Evolutionary conservation across 1,284 basidiomycete genomes (phyloP).

Genomic region (Trametes versicolor): DNA sequence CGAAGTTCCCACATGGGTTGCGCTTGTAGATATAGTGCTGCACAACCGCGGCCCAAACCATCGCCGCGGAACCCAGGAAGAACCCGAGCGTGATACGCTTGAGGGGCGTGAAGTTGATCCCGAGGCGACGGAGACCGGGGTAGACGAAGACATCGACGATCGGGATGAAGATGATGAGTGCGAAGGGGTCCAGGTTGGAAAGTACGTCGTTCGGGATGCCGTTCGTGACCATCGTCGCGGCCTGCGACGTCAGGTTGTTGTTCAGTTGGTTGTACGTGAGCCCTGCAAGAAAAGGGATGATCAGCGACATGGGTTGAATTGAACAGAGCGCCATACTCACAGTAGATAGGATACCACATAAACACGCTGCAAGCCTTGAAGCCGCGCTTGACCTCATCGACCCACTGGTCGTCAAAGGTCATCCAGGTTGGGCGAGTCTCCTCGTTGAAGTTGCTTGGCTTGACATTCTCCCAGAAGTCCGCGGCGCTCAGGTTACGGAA

Average conservation of each 20-base stretch:
- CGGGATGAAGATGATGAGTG: slow-evolving; percentile 80
- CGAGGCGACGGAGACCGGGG: slow-evolving; percentile 71
- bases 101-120: slow-evolving; percentile 77
- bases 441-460: slow-evolving; percentile 64
- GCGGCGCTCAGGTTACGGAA: slow-evolving; percentile 60
- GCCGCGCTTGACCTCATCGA: slow-evolving; percentile 85
- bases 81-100: slow-evolving; percentile 85
- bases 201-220: slow-evolving; percentile 86
- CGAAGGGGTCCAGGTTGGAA: slow-evolving; percentile 83
- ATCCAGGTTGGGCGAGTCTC: slow-evolving; percentile 69
- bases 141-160: slow-evolving; percentile 76
- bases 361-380: slow-evolving; percentile 90
- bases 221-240: slow-evolving; percentile 75
- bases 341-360: slow-evolving; percentile 78
- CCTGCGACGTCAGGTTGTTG: slow-evolving; percentile 85
- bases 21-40: slow-evolving; percentile 83
- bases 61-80: slow-evolving; percentile 64
- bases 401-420: slow-evolving; percentile 81
- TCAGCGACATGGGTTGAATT: slow-evolving; percentile 1
- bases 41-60: slow-evolving; percentile 76
- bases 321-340: slow-evolving; percentile 48
- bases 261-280: slow-evolving; percentile 79
- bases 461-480: slow-evolving; percentile 85
- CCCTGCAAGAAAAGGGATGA: slow-evolving; percentile 54
- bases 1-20: slow-evolving; percentile 72